Evolutionary conservation across 805 yeast genomes (phyloP), one percentile per base, ranked within the genome.

Genomic region (Nakazawaea anatomiae): DNA sequence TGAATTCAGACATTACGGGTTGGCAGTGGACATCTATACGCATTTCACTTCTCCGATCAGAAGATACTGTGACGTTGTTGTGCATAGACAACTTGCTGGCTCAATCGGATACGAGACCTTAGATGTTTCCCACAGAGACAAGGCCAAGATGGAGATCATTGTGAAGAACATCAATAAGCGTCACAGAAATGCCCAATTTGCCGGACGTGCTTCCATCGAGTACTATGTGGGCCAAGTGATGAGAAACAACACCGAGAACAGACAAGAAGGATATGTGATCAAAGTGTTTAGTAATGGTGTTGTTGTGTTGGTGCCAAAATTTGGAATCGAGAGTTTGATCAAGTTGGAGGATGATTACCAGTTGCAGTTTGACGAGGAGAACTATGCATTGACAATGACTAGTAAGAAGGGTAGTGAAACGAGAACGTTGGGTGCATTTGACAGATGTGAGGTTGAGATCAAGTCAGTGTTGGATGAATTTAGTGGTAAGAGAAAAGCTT

Each of bases 31-130:
- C 59, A 94, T 94, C 44, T 94, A 94, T 68, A 94, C 99, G 1
- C 99, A 94, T 76, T 94, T 91, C 76, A 94, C 99, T 1, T 90
- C 97, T 1, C 99, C 99, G 8, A 94, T 94, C 63, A 83, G 99
- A 70, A 85, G 99, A 66, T 94, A 89, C 67, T 96, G 99, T 74
- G 99, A 94, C 69, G 86, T 94, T 52, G 95, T 94, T 48, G 99
- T 96, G 0, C 99, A 94, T 68, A 79, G 99, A 63, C 99, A 94
- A 68, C 73, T 94, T 39, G 98, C 99, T 0, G 97, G 96, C n/a
- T 97, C 99, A 1, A 94, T 94, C 53, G 96, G 88, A 0, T 94
- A 92, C 65, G 99, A 94, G 66, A 77, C 85, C 30, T 70, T 92
- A 56, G 89, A 88, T 61, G 74, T 84, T 53, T 76, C 82, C 44